A percentile compares a stretch with the other conserved stretches of the same genome.
Evolutionary conservation across 306 rosid species (phyloP).

Genomic region (Inga oerstediana): DNA sequence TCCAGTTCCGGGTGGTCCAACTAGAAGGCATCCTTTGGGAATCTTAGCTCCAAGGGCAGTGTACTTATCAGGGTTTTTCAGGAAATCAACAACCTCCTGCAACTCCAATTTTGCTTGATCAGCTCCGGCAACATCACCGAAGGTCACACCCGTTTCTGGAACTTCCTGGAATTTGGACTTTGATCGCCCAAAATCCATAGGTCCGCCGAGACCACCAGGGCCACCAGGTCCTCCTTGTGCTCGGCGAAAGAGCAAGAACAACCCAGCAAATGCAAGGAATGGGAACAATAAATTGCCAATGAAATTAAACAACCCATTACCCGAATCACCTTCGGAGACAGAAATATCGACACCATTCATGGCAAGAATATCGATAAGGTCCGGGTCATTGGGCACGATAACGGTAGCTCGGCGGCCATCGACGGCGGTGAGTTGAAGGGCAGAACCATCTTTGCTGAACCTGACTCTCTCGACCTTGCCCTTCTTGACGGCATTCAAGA

Average conservation of each 20-base stretch:
- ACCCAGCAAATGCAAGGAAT: constrained; percentile 83
- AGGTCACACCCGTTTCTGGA: constrained; percentile 88
- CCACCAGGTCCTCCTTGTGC: constrained; percentile 94
- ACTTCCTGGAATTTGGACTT: constrained; percentile 96
- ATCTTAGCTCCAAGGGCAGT: constrained; percentile 96
- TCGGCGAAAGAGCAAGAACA: constrained; percentile 85
- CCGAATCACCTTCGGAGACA: constrained; percentile 83
- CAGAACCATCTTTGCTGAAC: constrained; percentile 91
- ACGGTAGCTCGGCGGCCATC: constrained; percentile 94
- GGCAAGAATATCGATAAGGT: constrained; percentile 90
- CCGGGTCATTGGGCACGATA: constrained; percentile 91
- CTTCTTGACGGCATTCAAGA: constrained; percentile 87
- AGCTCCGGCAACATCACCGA: constrained; percentile 94
- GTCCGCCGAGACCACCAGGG: constrained; percentile 92
- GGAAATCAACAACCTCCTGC: constrained; percentile 92
- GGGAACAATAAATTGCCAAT: constrained; percentile 87
- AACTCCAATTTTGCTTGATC: constrained; percentile 92
- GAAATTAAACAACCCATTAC: constrained; percentile 70
- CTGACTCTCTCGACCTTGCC: constrained; percentile 93
- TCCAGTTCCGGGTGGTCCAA: constrained; percentile 97
- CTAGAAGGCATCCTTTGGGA: constrained; percentile 95
- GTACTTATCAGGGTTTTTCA: constrained; percentile 97
- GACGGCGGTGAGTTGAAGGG: constrained; percentile 81
- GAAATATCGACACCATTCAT: constrained; percentile 97
- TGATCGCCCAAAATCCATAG: constrained; percentile 94